phyloP scores from a whole-genome alignment of 1,284 basidiomycete genomes.

The Tilletia horrida region DNA sequence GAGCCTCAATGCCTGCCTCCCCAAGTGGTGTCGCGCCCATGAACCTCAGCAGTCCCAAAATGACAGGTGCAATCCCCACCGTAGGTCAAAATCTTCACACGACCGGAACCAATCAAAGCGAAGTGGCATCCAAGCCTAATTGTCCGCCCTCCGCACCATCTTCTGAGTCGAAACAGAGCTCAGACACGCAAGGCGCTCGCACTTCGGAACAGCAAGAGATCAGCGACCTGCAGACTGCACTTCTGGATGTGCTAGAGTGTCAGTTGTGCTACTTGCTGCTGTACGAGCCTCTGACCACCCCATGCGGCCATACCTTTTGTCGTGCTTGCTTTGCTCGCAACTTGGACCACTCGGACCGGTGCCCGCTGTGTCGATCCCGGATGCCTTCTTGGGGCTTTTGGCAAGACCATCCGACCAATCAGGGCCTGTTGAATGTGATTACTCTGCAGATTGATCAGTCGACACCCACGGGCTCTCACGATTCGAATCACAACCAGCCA shows the following conservation, averaged over 20 bases:
- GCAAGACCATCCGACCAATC: slow-evolving; percentile 62
- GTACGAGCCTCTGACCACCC: slow-evolving; percentile 81
- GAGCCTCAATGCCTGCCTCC: too few species aligned
- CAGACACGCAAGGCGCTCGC: too few species aligned
- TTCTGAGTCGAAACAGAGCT: neutral
- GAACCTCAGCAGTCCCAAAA: too few species aligned
- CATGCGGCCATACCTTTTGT: slow-evolving; percentile 94
- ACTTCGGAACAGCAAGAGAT: too few species aligned
- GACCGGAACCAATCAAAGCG: too few species aligned
- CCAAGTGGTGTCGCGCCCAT: too few species aligned
- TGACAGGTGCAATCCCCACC: too few species aligned
- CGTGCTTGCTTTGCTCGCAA: slow-evolving; percentile 79
- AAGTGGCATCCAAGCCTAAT: too few species aligned
- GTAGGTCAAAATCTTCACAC: too few species aligned
- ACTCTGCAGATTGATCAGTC: slow-evolving; percentile 19
- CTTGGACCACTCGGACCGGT: slow-evolving; percentile 75
- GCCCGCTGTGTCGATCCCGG: slow-evolving; percentile 78
- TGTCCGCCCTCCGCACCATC: neutral
- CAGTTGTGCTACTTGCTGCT: slow-evolving; percentile 84
- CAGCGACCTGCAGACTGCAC: slow-evolving; percentile 57
- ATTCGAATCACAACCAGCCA: too few species aligned
- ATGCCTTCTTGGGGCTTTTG: slow-evolving; percentile 76
- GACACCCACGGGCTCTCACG: neutral
- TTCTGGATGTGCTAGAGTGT: slow-evolving; percentile 73
- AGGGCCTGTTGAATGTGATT: slow-evolving; percentile 35